phyloP scores from a whole-genome alignment of 2,329 filamentous ascomycete genomes.

The Colletotrichum karsti region DNA sequence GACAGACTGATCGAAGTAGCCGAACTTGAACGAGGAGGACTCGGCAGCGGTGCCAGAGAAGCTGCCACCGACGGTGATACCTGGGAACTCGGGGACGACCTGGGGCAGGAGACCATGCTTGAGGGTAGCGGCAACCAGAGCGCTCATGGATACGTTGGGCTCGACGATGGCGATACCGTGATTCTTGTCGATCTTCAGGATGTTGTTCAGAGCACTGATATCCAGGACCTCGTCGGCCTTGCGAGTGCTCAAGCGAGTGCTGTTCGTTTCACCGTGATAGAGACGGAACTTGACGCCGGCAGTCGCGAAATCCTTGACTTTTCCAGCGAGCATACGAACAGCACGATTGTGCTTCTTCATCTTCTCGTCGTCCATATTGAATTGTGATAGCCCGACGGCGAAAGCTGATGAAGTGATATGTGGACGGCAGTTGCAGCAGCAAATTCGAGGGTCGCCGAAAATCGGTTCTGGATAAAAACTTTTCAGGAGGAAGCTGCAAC shows the following conservation, averaged over 20 bases:
- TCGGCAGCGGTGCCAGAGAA: slow-evolving; percentile 74
- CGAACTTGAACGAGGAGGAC: slow-evolving; percentile 71
- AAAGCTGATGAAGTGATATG: background rate
- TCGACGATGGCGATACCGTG: slow-evolving; percentile 68
- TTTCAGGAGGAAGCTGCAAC: no score
- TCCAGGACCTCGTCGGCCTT: slow-evolving; percentile 66
- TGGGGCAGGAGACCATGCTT: slow-evolving; percentile 64
- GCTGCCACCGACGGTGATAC: slow-evolving; percentile 74
- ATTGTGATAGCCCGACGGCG: background rate
- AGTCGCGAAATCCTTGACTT: slow-evolving; percentile 52
- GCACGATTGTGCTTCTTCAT: slow-evolving; percentile 32
- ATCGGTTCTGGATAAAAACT: no score
- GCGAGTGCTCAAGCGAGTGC: slow-evolving; percentile 67
- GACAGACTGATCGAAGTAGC: slow-evolving; percentile 72
- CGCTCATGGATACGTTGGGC: slow-evolving; percentile 76
- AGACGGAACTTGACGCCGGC: slow-evolving; percentile 69
- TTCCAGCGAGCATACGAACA: slow-evolving; percentile 49
- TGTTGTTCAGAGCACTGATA: slow-evolving; percentile 69
- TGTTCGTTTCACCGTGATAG: slow-evolving; percentile 80
- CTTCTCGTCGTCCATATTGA: background rate
- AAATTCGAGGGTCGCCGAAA: no score
- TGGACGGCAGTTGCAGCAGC: no score
- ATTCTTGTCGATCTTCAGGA: slow-evolving; percentile 67
- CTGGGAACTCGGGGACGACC: slow-evolving; percentile 77
- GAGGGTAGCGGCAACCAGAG: slow-evolving; percentile 65